Base-by-base conservation (phyloP, 2,329 filamentous ascomycete species). In the Pseudogymnoascus sp. region DNA sequence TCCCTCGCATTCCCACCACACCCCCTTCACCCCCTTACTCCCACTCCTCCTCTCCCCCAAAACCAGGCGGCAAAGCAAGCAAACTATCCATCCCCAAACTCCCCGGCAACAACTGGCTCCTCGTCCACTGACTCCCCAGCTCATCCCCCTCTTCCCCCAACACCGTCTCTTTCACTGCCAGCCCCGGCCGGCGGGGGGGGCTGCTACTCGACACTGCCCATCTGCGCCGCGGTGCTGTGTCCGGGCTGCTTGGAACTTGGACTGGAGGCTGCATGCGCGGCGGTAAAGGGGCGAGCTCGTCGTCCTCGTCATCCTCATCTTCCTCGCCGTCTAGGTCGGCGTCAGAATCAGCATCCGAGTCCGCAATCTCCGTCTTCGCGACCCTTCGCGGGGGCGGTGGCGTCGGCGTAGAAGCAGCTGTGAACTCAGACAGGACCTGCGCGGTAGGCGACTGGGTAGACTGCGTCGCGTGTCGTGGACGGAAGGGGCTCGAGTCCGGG, bases 11-110 rank as follows among this genome's bases (percentile, higher is more conserved):
- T 21, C 16, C 38, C 16, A 19, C 16, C 14, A 41, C 38, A 3
- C 1, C 16, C 38, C 8, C 16, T 26, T 23, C 43, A 23, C 21
- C 12, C 43, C 12, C 23, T 52, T 23, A 52, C 43, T 52, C 41
- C 43, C 43, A 52, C 4, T 16, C 43, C 23, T 49, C 45, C 2
- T 33, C 45, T 10, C 45, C 45, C n/a, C 45, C 45, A 29, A 16
- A 55, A 0, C 45, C 45, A 11, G 45, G 45, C 45, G 45, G 45
- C 45, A 55, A 31, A 55, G 26, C 45, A 55, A 55, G 45, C 45
- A 55, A 55, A 55, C 45, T 55, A 55, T 55, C 45, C 45, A 55
- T 55, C 45, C 45, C 45, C 45, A 55, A 33, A 12, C 45, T 55
- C 26, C 45, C 45, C 2, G 45, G 45, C 45, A 55, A 7, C 45